A percentile compares a stretch with the other conserved stretches of the same genome.
Conservation (phyloP, 1,284 basidiomycete genomes). For the Tremellales sp. region DNA sequence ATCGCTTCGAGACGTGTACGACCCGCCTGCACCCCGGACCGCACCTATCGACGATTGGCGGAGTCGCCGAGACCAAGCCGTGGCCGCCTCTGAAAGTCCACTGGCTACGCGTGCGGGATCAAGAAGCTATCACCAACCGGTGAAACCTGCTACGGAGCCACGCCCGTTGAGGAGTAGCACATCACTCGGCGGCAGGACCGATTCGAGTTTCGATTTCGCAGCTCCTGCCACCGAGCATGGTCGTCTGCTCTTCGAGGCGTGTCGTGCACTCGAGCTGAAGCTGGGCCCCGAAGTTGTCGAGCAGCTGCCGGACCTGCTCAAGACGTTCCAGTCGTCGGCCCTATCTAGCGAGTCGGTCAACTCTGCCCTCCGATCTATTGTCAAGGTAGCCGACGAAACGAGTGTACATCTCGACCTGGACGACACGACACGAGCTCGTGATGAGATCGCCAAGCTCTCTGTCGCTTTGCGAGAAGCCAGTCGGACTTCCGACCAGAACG, state of each 20-base stretch:
- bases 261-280: constrained; percentile 27
- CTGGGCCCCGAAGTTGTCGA: constrained; percentile 12
- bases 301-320: constrained; percentile 19
- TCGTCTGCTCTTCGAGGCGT: constrained; percentile 38
- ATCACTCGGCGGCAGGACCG: constrained; percentile 16
- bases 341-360: constrained; percentile 29
- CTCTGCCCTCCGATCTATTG: constrained; percentile 20
- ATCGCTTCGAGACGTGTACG: constrained; percentile 25
- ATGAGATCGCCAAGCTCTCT: constrained; percentile 22
- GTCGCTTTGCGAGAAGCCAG: constrained; percentile 31
- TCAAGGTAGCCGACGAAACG: constrained; percentile 20
- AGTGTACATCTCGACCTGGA: constrained; percentile 22
- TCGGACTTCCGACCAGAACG: constrained; percentile 32
- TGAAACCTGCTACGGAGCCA: constrained; percentile 21
- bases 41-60: constrained; percentile 22
- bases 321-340: constrained; percentile 22
- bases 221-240: constrained; percentile 33
- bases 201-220: constrained; percentile 12
- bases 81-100: constrained; percentile 16
- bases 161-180: constrained; percentile 27
- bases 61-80: constrained; percentile 17
- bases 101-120: constrained; percentile 5
- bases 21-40: constrained; percentile 13
- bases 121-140: neutral
- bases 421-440: constrained; percentile 14